Evolutionary conservation across 2,329 filamentous ascomycete genomes (phyloP).

Genomic region (Ceratocystiopsis minuta): DNA sequence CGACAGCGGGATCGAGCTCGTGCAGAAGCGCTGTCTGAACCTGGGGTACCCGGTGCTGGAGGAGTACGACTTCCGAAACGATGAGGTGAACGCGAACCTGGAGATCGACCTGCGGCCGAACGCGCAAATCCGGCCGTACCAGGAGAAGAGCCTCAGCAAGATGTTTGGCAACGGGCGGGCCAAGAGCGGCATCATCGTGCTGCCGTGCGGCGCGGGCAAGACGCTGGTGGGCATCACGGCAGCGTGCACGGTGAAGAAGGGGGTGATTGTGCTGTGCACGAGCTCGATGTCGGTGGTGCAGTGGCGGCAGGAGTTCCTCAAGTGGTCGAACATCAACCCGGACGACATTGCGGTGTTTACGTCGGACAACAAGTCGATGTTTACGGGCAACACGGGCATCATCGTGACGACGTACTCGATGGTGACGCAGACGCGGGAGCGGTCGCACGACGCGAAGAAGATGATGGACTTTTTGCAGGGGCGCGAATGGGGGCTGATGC

Average conservation of each 20-base stretch:
- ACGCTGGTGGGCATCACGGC: constrained; percentile 96
- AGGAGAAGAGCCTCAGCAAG: constrained; percentile 93
- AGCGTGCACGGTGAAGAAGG: constrained; percentile 94
- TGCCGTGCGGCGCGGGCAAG: constrained; percentile 93
- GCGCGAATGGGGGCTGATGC: constrained; percentile 93
- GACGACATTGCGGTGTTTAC: constrained; percentile 92
- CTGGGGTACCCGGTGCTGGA: constrained; percentile 79
- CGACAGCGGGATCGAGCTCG: constrained; percentile 63
- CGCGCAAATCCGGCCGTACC: constrained; percentile 83
- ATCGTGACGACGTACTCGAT: constrained; percentile 97
- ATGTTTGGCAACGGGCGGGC: constrained; percentile 99
- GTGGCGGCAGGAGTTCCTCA: constrained; percentile 90
- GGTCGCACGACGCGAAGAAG: constrained; percentile 84
- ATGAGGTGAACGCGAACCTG: constrained; percentile 72
- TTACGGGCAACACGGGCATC: constrained; percentile 79
- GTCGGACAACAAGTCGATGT: constrained; percentile 70
- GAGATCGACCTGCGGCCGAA: constrained; percentile 85
- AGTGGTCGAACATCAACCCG: constrained; percentile 91
- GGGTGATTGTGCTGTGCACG: constrained; percentile 84
- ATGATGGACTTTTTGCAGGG: constrained; percentile 89
- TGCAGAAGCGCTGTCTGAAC: constrained; percentile 77
- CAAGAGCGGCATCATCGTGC: constrained; percentile 90
- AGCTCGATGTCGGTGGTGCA: constrained; percentile 96
- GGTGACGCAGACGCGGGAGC: constrained; percentile 79
- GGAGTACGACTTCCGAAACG: constrained; percentile 93